phyloP scores from a whole-genome alignment of 257 asterid genomes.

The Salvia hispanica region DNA sequence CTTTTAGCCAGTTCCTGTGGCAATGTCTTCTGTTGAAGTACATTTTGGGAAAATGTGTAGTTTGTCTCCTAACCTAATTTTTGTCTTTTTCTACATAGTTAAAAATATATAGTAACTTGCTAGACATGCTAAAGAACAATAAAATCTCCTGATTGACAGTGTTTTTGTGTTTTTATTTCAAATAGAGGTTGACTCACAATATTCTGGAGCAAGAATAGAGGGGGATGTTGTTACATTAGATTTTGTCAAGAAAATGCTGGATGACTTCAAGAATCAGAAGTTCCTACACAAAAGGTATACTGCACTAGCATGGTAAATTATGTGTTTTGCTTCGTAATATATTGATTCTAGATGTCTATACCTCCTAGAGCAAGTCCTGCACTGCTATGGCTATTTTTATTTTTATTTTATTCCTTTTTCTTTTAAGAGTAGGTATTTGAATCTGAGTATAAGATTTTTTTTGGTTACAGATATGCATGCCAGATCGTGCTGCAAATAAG shows the following conservation, averaged over 20 bases:
- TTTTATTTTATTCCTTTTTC: background rate
- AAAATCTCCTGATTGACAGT: slow-evolving; percentile 24
- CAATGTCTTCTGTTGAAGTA: slow-evolving; percentile 10
- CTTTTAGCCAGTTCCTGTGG: slow-evolving; percentile 8
- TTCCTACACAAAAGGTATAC: slow-evolving; percentile 76
- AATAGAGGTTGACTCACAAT: slow-evolving; percentile 89
- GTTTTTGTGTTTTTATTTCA: slow-evolving; percentile 38
- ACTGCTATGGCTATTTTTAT: too few relatives aligned
- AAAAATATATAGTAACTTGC: slow-evolving; percentile 3
- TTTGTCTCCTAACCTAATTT: slow-evolving; percentile 3
- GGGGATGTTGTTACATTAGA: slow-evolving; percentile 89
- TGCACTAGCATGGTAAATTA: background rate
- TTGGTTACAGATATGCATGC: slow-evolving; percentile 71
- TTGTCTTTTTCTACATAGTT: background rate
- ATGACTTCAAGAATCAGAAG: slow-evolving; percentile 92
- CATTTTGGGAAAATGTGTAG: slow-evolving; percentile 15
- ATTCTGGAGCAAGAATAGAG: slow-evolving; percentile 89
- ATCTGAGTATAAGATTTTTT: slow-evolving; percentile 17
- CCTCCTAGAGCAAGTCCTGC: too few relatives aligned
- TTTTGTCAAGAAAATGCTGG: slow-evolving; percentile 91
- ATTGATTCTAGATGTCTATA: too few relatives aligned
- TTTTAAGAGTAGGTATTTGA: slow-evolving; percentile 18
- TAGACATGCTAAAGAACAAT: background rate
- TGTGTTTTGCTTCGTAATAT: too few relatives aligned
- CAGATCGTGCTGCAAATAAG: slow-evolving; percentile 87